Conservation (phyloP, 148 eudicot genomes). For the Diospyros lotus region DNA sequence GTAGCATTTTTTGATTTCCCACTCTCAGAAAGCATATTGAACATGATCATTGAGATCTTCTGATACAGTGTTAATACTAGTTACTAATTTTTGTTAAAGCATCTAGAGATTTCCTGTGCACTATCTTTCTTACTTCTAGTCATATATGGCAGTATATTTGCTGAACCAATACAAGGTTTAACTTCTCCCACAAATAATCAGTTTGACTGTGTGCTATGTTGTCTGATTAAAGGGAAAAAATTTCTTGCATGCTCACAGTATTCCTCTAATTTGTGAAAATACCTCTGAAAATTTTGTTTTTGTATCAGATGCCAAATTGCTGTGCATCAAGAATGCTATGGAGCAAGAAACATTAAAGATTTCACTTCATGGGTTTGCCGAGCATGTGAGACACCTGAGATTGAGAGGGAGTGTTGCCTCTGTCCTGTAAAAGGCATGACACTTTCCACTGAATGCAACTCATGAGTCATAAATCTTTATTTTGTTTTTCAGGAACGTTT, state of each 20-base stretch:
- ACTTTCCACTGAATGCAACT: slow-evolving; percentile 7
- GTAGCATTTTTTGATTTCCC: too few relatives aligned
- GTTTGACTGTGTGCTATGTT: neutral
- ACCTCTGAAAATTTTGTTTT: slow-evolving; percentile 13
- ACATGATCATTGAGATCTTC: too few relatives aligned
- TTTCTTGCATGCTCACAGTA: neutral
- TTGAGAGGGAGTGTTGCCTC: slow-evolving; percentile 91
- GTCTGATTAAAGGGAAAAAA: neutral
- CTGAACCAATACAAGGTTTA: neutral
- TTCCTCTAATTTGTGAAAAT: neutral
- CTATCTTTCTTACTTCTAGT: neutral
- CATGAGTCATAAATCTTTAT: neutral
- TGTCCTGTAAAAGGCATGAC: slow-evolving; percentile 93
- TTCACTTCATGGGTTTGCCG: slow-evolving; percentile 98
- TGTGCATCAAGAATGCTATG: slow-evolving; percentile 99
- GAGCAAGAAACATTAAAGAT: slow-evolving; percentile 84
- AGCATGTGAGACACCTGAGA: slow-evolving; percentile 88
- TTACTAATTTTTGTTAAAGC: too few relatives aligned
- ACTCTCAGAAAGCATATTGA: too few relatives aligned
- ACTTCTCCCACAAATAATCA: neutral
- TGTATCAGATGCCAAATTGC: slow-evolving; percentile 94
- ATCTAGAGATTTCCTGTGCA: neutral
- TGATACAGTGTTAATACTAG: too few relatives aligned
- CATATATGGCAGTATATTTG: neutral
- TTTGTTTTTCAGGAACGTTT: neutral